phyloP scores from a whole-genome alignment of 2,329 filamentous ascomycete species.

The Hypoxylon sp. region DNA sequence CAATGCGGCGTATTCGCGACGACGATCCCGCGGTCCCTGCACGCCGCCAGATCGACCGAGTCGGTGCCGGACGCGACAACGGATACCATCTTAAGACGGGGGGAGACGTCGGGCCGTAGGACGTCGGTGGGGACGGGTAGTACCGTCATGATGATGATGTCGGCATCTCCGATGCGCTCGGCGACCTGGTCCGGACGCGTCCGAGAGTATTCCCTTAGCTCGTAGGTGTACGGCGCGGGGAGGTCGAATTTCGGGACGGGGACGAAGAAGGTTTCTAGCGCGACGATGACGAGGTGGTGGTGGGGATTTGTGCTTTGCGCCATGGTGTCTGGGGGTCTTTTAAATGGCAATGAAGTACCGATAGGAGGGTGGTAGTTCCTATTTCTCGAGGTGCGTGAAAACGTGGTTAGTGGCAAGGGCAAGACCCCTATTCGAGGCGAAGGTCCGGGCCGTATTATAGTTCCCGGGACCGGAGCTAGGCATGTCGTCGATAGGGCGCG shows the following conservation, averaged over 20 bases:
- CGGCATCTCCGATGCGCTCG: conserved; percentile 55
- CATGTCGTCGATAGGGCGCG: conserved; percentile 38
- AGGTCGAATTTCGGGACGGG: conserved; percentile 50
- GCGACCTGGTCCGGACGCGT: conserved; percentile 50
- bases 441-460: conserved; percentile 22
- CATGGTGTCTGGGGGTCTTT: conserved; percentile 8
- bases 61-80: conserved; percentile 58
- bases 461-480: conserved; percentile 31
- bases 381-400: neutral
- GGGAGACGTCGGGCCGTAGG: conserved; percentile 48
- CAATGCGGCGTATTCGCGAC: conserved; percentile 58
- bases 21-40: conserved; percentile 52
- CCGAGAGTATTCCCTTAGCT: conserved; percentile 50
- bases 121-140: conserved; percentile 52
- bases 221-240: conserved; percentile 54
- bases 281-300: conserved; percentile 54
- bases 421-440: neutral
- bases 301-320: conserved; percentile 44
- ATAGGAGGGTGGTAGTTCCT: neutral
- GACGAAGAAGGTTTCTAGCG: conserved; percentile 55
- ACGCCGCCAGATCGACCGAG: conserved; percentile 56
- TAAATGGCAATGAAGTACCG: neutral
- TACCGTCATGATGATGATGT: conserved; percentile 56
- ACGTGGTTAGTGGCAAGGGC: neutral
- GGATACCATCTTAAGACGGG: conserved; percentile 55